Evolutionary conservation across 495 filamentous ascomycete genomes (phyloP).

Genomic region (Podospora anserina): DNA sequence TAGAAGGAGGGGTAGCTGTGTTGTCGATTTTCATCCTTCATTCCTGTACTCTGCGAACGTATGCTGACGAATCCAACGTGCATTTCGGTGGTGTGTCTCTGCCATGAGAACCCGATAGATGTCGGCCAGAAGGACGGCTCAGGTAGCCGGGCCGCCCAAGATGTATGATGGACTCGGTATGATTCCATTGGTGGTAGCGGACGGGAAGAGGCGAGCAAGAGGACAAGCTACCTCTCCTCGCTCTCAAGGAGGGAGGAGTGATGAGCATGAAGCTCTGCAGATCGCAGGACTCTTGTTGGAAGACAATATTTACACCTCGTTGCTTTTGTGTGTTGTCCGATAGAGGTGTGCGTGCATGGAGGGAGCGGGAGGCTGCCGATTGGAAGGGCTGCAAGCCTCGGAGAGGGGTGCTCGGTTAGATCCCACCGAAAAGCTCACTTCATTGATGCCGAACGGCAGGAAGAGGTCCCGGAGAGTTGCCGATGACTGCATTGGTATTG

Average conservation of each 20-base stretch:
- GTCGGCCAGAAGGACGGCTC: background rate
- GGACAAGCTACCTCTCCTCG: background rate
- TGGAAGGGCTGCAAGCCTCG: constrained; percentile 9
- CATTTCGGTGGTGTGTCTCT: background rate
- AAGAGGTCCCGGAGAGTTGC: background rate
- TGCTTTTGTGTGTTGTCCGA: background rate
- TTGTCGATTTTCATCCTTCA: background rate
- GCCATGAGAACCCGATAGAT: background rate
- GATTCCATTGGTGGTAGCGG: background rate
- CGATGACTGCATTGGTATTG: background rate
- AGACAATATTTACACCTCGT: background rate
- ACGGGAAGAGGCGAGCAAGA: constrained; percentile 1
- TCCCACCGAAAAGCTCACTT: background rate
- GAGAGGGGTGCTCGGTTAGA: constrained; percentile 2
- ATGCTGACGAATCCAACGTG: background rate
- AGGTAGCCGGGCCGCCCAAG: background rate
- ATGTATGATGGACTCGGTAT: too few species aligned
- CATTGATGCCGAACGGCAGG: background rate
- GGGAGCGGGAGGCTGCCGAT: constrained; percentile 10
- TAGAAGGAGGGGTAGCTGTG: background rate
- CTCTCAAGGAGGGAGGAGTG: too few species aligned
- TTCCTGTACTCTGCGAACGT: background rate
- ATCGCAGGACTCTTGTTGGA: background rate
- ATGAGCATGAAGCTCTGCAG: constrained; percentile 6
- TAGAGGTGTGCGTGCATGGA: background rate